Evolutionary conservation across 352 stramenopile species (phyloP).

Genomic region (Pythium scleroteichum): DNA sequence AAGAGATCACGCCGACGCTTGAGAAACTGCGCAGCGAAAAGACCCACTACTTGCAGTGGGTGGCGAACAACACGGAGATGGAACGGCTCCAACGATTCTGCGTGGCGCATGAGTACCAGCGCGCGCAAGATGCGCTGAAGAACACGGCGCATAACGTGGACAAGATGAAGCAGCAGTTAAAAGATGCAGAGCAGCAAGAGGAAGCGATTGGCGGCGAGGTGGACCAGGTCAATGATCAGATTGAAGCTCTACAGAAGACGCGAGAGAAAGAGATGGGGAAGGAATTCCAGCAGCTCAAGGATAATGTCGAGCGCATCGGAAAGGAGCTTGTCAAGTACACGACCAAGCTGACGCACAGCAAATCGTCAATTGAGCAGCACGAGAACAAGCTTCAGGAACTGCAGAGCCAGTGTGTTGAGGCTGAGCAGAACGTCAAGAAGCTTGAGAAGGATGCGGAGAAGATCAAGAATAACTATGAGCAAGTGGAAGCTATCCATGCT

Average conservation of each 20-base stretch:
- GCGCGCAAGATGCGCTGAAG: conserved; percentile 84
- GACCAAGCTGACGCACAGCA: conserved; percentile 77
- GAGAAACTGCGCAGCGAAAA: conserved; percentile 97
- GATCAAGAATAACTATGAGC: conserved; percentile 60
- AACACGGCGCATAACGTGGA: conserved; percentile 89
- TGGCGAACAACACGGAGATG: conserved; percentile 98
- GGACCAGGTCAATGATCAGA: conserved; percentile 70
- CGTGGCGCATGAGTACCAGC: conserved; percentile 94
- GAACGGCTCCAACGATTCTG: conserved; percentile 97
- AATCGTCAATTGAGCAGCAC: conserved; percentile 71
- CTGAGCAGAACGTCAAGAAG: conserved; percentile 71
- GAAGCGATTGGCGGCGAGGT: conserved; percentile 69
- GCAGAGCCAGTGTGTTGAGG: conserved; percentile 73
- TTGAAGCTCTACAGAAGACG: conserved; percentile 59
- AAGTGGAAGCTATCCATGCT: conserved; percentile 45
- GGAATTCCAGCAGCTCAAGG: conserved; percentile 81
- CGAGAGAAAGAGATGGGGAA: conserved; percentile 85
- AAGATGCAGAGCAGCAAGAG: conserved; percentile 68
- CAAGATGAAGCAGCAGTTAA: conserved; percentile 86
- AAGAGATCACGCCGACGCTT: conserved; percentile 99
- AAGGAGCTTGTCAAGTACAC: conserved; percentile 86
- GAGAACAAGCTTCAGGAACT: conserved; percentile 59
- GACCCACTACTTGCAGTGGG: conserved; percentile 98
- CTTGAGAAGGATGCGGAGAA: conserved; percentile 86
- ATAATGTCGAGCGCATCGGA: conserved; percentile 74